A percentile compares a stretch with the other conserved stretches of the same genome.
Evolutionary conservation across 352 stramenopile species (phyloP).

Genomic region (Pythium insidiosum): DNA sequence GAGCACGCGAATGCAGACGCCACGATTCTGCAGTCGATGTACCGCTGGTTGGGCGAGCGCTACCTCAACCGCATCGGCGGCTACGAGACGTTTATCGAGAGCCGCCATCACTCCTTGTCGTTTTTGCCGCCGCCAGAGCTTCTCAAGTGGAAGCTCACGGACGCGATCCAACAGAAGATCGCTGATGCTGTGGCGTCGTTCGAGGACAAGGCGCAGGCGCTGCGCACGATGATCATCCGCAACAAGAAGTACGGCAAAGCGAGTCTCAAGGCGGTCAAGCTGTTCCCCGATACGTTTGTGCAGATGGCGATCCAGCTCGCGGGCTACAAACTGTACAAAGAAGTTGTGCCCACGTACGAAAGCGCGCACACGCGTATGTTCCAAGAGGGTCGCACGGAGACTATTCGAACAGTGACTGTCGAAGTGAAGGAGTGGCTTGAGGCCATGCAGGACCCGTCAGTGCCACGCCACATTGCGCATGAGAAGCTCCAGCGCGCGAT

Average conservation of each 20-base stretch:
- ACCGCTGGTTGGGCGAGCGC: constrained; percentile 46
- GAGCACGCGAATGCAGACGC: constrained; percentile 95
- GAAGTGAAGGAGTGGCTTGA: constrained; percentile 80
- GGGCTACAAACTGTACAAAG: constrained; percentile 82
- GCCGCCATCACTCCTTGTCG: constrained; percentile 33
- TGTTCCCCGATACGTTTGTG: constrained; percentile 91
- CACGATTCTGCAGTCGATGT: constrained; percentile 73
- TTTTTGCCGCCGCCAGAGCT: constrained; percentile 53
- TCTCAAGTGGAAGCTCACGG: constrained; percentile 43
- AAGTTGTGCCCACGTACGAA: constrained; percentile 92
- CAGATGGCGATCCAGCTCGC: constrained; percentile 93
- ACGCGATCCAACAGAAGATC: constrained; percentile 27
- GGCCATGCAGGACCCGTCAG: constrained; percentile 30
- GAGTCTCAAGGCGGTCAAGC: constrained; percentile 62
- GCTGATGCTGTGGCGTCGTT: constrained; percentile 50
- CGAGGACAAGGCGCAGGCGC: constrained; percentile 44
- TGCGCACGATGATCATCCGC: constrained; percentile 77
- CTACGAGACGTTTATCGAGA: constrained; percentile 62
- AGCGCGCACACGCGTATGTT: constrained; percentile 91
- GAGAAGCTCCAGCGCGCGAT: constrained; percentile 76
- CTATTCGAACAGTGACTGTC: constrained; percentile 65
- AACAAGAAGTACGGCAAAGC: constrained; percentile 80
- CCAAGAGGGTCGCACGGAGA: constrained; percentile 89
- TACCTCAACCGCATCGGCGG: constrained; percentile 53
- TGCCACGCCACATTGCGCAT: constrained; percentile 23